Percentiles rank a stretch among this genome's conserved stretches.
These are phyloP conservation scores for Aspergillus udagawae DNA, from an alignment of 2,329 filamentous ascomycete species.

Conservation along the genomic window DNA sequence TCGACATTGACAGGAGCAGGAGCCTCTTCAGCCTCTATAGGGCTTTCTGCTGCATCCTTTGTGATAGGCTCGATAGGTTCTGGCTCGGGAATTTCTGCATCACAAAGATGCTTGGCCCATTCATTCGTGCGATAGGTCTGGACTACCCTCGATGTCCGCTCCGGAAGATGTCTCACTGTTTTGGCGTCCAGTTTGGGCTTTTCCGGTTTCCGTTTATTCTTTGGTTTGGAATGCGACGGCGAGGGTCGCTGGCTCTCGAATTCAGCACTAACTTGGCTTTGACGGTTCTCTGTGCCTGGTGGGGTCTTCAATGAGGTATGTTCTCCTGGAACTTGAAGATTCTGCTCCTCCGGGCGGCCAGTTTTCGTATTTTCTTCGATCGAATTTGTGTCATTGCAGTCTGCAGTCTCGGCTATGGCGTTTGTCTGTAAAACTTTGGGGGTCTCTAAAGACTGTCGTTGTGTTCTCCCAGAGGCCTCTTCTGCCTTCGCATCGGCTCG, in stretches of 20 bases:
- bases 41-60: conserved; percentile 29
- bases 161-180: conserved; percentile 57
- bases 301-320: not conserved
- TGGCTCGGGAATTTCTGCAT: conserved; percentile 68
- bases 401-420: not conserved
- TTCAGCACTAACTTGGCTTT: not conserved
- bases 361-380: not conserved
- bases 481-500: not conserved
- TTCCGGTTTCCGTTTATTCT: conserved; percentile 13
- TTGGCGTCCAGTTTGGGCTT: conserved; percentile 28
- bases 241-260: not conserved
- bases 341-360: not conserved
- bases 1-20: conserved; percentile 61
- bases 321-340: not conserved
- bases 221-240: conserved; percentile 2
- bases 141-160: conserved; percentile 70
- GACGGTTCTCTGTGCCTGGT: not conserved
- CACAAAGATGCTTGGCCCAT: conserved; percentile 85
- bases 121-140: conserved; percentile 87
- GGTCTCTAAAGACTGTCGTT: not conserved
- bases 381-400: not conserved
- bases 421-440: not conserved
- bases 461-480: not conserved
- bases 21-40: conserved; percentile 42
- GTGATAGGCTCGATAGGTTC: conserved; percentile 44